phyloP scores from a whole-genome alignment of 2,329 filamentous ascomycete species.

The Cladosporium sp. region DNA sequence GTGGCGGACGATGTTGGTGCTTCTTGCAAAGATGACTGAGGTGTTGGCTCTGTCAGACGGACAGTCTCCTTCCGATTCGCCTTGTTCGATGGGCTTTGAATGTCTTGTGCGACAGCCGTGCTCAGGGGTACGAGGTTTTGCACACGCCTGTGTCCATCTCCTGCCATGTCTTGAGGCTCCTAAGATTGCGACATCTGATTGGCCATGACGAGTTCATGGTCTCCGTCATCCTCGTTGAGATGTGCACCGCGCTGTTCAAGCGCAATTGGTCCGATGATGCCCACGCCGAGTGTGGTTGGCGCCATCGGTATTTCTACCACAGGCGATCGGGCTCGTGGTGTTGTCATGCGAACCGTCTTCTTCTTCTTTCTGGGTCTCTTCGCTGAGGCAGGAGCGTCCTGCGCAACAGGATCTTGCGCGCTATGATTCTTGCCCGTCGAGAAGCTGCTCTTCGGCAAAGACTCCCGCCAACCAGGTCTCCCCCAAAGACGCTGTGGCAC shows the following conservation, averaged over 20 bases:
- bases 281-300: neutral
- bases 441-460: neutral
- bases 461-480: conserved; percentile 30
- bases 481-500: conserved; percentile 49
- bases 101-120: neutral
- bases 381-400: neutral
- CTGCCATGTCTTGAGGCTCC: neutral
- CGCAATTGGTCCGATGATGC: neutral
- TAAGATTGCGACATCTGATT: neutral
- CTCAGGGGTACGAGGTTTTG: neutral
- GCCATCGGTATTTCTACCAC: neutral
- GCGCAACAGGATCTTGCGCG: neutral
- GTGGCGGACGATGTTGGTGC: neutral
- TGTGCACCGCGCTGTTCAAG: neutral
- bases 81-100: neutral
- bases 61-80: neutral
- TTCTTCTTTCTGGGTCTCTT: neutral
- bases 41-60: neutral
- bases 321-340: neutral
- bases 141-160: neutral
- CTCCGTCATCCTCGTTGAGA: neutral
- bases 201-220: neutral
- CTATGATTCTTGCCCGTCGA: neutral
- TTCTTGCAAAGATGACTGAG: neutral
- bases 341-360: neutral